Evolutionary conservation across 371 early-diverging fungal species (phyloP).

Genomic region (Saksenaea vasiformis): DNA sequence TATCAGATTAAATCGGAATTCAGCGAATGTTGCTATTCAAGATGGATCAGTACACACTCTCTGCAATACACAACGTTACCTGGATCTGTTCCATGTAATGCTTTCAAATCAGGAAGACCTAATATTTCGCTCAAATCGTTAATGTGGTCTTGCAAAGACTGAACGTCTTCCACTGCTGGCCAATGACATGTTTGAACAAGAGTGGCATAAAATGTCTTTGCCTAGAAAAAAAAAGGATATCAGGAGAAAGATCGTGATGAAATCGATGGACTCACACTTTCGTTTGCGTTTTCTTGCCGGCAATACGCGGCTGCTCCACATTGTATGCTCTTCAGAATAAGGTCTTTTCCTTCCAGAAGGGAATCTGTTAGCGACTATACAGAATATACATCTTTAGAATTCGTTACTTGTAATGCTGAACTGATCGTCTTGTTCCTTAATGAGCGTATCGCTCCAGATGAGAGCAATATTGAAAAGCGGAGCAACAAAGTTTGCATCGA

Average conservation of each 20-base stretch:
- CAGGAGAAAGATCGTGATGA: neutral
- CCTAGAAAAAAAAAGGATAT: neutral
- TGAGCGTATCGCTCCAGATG: neutral
- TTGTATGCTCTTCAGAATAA: neutral
- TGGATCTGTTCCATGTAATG: neutral
- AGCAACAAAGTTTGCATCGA: neutral
- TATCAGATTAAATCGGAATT: slow-evolving; percentile 11
- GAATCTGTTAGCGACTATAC: neutral
- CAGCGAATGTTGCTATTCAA: neutral
- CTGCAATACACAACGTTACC: neutral
- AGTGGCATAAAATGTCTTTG: neutral
- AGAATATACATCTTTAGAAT: neutral
- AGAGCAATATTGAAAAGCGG: neutral
- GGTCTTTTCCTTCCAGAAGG: neutral
- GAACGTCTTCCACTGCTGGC: neutral
- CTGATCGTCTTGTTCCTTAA: neutral
- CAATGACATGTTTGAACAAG: neutral
- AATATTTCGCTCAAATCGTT: neutral
- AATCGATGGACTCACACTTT: neutral
- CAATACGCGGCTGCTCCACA: neutral
- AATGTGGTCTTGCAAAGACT: neutral
- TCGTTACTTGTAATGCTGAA: neutral
- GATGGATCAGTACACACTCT: neutral
- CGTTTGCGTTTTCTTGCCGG: neutral
- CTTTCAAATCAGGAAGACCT: neutral